Evolutionary conservation across 2,329 filamentous ascomycete species (phyloP).

Genomic region (Phialophora expanda): DNA sequence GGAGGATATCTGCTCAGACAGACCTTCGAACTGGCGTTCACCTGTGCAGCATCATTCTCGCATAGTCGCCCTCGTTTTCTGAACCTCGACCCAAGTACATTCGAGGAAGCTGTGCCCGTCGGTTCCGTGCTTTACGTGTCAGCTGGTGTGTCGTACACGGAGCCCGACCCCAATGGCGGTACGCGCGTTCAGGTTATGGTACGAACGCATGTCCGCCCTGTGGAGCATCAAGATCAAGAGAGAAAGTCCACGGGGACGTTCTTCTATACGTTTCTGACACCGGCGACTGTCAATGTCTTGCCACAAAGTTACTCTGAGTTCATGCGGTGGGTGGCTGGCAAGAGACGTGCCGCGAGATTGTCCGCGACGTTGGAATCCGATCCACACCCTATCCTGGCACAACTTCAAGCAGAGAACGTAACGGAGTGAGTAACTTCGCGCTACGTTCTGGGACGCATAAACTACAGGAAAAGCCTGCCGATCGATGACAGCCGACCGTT

Average conservation of each 20-base stretch:
- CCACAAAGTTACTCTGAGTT: slow-evolving; percentile 68
- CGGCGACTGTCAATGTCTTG: slow-evolving; percentile 69
- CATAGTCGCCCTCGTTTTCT: slow-evolving; percentile 73
- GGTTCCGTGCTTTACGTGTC: slow-evolving; percentile 76
- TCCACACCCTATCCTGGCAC: slow-evolving; percentile 31
- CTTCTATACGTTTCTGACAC: slow-evolving; percentile 74
- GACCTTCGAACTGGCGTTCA: slow-evolving; percentile 77
- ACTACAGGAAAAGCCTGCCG: background rate
- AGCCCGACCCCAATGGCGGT: slow-evolving; percentile 59
- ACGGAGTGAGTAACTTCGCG: slow-evolving; percentile 27
- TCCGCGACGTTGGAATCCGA: slow-evolving; percentile 48
- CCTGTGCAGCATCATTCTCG: slow-evolving; percentile 72
- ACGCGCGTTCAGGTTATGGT: slow-evolving; percentile 73
- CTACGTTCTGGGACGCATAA: background rate
- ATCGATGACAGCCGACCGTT: background rate
- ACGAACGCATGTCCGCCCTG: slow-evolving; percentile 72
- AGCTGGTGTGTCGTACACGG: slow-evolving; percentile 73
- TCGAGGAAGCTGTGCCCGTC: slow-evolving; percentile 75
- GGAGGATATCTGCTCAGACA: slow-evolving; percentile 76
- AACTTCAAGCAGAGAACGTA: slow-evolving; percentile 26
- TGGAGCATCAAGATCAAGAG: slow-evolving; percentile 65
- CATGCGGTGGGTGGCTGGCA: slow-evolving; percentile 68
- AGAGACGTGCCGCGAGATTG: slow-evolving; percentile 61
- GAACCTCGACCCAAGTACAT: slow-evolving; percentile 73
- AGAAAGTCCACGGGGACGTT: slow-evolving; percentile 74